phyloP scores from a whole-genome alignment of 2,329 filamentous ascomycete species.

The Neodidymelliopsis sp. region DNA sequence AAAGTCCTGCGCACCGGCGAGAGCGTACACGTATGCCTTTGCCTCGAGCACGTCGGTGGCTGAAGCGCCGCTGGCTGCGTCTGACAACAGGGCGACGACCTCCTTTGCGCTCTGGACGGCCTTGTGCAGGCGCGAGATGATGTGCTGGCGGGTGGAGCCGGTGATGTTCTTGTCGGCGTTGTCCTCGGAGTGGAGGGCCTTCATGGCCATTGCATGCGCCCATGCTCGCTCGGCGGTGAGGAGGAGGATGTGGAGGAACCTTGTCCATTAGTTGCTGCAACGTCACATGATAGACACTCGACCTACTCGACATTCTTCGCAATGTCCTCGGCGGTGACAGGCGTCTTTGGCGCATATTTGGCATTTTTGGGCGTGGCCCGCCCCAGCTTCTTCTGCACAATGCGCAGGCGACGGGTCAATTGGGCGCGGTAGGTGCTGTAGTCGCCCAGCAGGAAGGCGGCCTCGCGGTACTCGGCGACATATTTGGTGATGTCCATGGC shows the following conservation, averaged over 20 bases:
- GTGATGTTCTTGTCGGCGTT: conserved; percentile 75
- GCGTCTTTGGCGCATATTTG: conserved; percentile 78
- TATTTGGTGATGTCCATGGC: conserved; percentile 90
- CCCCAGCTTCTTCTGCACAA: conserved; percentile 83
- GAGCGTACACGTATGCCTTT: conserved; percentile 78
- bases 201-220: conserved; percentile 96
- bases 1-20: conserved; percentile 80
- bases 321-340: conserved; percentile 78
- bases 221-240: conserved; percentile 89
- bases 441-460: conserved; percentile 86
- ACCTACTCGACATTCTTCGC: conserved; percentile 76
- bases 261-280: conserved; percentile 15
- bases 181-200: conserved; percentile 79
- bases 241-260: conserved; percentile 67
- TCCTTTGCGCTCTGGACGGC: conserved; percentile 73
- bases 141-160: conserved; percentile 82
- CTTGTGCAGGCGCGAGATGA: conserved; percentile 86
- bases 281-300: background rate
- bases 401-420: conserved; percentile 81
- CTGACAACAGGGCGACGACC: conserved; percentile 71
- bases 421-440: conserved; percentile 84
- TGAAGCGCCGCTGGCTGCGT: conserved; percentile 70
- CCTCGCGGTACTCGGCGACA: conserved; percentile 78
- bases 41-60: conserved; percentile 82
- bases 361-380: conserved; percentile 83